phyloP scores from a whole-genome alignment of 1,139 yeast species.

The Zygoascus meyerae region DNA sequence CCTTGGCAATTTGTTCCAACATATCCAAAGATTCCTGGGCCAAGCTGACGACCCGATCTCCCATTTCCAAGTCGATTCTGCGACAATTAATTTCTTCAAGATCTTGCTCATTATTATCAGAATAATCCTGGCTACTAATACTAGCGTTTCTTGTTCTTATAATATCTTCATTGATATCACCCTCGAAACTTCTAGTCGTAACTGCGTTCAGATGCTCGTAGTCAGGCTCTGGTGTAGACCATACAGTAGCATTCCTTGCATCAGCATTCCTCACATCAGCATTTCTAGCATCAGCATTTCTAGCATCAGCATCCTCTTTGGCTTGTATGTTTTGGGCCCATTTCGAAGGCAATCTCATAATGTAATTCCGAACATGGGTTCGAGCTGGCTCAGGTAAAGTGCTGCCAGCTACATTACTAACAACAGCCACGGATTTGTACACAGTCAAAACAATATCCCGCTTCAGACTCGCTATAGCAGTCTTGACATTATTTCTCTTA shows the following conservation, averaged over 20 bases:
- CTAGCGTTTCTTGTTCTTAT: background rate
- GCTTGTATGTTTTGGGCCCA: slow-evolving; percentile 38
- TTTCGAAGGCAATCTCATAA: slow-evolving; percentile 65
- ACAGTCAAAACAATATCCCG: slow-evolving; percentile 84
- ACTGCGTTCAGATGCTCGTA: background rate
- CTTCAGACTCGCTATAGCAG: slow-evolving; percentile 46
- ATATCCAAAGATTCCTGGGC: slow-evolving; percentile 89
- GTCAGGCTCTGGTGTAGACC: background rate
- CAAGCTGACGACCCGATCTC: slow-evolving; percentile 65
- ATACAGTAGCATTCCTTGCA: background rate
- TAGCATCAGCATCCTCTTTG: background rate
- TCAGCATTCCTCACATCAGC: background rate
- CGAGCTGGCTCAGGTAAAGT: slow-evolving; percentile 81
- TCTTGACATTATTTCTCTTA: slow-evolving; percentile 5
- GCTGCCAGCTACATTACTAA: slow-evolving; percentile 75
- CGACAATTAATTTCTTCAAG: slow-evolving; percentile 11
- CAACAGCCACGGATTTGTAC: slow-evolving; percentile 77
- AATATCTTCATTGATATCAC: background rate
- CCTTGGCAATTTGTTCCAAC: slow-evolving; percentile 74
- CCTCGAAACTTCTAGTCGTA: no score
- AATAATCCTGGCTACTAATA: background rate
- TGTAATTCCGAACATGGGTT: slow-evolving; percentile 71
- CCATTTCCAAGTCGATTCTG: slow-evolving; percentile 39
- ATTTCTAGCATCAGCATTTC: background rate
- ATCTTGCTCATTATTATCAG: slow-evolving; percentile 2